Percentiles rank a stretch among this genome's conserved stretches.
phyloP scores from a whole-genome alignment of 225 moss, liverwort and hornwort species.

The Pseudisothecium myosuroides region DNA sequence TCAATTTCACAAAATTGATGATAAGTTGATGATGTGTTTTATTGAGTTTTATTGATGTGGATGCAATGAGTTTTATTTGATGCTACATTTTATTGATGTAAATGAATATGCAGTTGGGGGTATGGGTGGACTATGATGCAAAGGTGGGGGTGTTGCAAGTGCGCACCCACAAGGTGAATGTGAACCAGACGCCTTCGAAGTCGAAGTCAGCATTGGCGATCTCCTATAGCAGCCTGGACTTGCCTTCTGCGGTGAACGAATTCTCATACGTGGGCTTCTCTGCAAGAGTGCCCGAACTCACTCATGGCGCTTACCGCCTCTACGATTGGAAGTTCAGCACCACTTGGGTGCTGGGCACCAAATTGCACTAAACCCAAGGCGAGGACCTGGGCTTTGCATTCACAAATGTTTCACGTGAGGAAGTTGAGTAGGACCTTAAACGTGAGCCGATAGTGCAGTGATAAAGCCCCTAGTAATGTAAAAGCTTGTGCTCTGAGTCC shows the following conservation, averaged over 20 bases:
- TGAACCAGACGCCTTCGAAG: not conserved
- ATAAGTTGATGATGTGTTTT: not conserved
- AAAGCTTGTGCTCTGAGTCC: not conserved
- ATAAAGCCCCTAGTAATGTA: not conserved
- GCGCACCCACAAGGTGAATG: not conserved
- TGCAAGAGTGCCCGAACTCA: not conserved
- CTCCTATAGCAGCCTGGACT: not conserved
- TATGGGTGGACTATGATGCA: not conserved
- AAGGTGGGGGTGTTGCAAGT: not conserved
- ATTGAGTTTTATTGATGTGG: not conserved
- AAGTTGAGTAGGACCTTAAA: not conserved
- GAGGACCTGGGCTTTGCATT: not conserved
- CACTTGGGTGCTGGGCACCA: not conserved
- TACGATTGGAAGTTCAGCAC: not conserved
- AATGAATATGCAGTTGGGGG: not conserved
- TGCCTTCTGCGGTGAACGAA: not conserved
- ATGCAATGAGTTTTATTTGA: not conserved
- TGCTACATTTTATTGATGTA: not conserved
- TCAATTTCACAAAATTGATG: not conserved
- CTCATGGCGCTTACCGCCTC: not conserved
- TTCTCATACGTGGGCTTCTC: not conserved
- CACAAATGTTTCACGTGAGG: not conserved
- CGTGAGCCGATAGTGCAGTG: accelerated
- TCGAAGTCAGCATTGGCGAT: not conserved
- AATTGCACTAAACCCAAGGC: not conserved